Conservation (phyloP, 129 eudicot species). For the Mikania micrantha region DNA sequence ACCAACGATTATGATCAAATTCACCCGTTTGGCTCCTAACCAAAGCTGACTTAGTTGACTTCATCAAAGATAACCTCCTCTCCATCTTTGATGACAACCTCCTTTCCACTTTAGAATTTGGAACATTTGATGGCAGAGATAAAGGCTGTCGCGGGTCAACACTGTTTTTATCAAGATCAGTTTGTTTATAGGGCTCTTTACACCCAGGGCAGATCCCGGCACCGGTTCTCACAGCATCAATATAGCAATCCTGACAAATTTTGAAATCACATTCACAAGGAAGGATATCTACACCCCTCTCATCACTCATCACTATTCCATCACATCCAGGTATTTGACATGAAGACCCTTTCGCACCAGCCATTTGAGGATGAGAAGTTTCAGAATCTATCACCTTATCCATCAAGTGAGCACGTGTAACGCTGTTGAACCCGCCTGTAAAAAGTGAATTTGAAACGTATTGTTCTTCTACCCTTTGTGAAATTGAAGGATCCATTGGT, state of each 20-base stretch:
- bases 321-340: slow-evolving; percentile 58
- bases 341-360: slow-evolving; percentile 57
- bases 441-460: slow-evolving; percentile 56
- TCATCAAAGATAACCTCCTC: slow-evolving; percentile 49
- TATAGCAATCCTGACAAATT: slow-evolving; percentile 58
- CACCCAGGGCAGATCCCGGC: slow-evolving; percentile 64
- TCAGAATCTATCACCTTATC: slow-evolving; percentile 60
- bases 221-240: slow-evolving; percentile 52
- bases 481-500: slow-evolving; percentile 53
- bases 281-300: slow-evolving; percentile 45
- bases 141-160: slow-evolving; percentile 30
- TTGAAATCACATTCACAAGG: slow-evolving; percentile 74
- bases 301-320: slow-evolving; percentile 62
- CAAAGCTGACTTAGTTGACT: slow-evolving; percentile 45
- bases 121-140: slow-evolving; percentile 33
- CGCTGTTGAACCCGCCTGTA: slow-evolving; percentile 65
- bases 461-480: slow-evolving; percentile 56
- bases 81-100: slow-evolving; percentile 40
- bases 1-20: slow-evolving; percentile 68
- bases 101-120: slow-evolving; percentile 32
- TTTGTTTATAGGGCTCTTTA: slow-evolving; percentile 48
- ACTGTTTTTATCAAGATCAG: slow-evolving; percentile 37
- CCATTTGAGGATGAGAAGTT: slow-evolving; percentile 61
- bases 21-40: slow-evolving; percentile 55
- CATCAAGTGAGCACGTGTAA: slow-evolving; percentile 60